phyloP scores from a whole-genome alignment of 192 early-diverging fungal species.

The Coemansia sp. region DNA sequence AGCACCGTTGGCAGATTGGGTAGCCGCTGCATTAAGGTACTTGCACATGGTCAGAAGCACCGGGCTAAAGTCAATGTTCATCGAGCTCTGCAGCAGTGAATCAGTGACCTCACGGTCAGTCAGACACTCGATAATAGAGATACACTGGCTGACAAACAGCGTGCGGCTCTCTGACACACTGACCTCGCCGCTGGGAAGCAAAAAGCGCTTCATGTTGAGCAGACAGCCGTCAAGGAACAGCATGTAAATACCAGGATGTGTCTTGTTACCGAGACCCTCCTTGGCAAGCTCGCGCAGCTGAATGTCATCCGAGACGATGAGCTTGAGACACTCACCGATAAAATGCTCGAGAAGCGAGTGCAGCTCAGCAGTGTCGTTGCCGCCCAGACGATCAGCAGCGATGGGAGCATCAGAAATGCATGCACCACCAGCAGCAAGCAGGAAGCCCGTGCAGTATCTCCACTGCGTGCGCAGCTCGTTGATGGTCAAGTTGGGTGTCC shows the following conservation, averaged over 20 bases:
- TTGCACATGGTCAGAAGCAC: constrained; percentile 45
- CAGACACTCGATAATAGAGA: constrained; percentile 46
- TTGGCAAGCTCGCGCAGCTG: constrained; percentile 51
- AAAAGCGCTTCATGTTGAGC: constrained; percentile 49
- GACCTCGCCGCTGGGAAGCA: constrained; percentile 48
- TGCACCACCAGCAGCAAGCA: constrained; percentile 45
- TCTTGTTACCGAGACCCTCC: constrained; percentile 50
- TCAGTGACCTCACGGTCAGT: constrained; percentile 45
- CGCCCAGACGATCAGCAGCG: constrained; percentile 35
- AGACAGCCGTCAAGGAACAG: constrained; percentile 47
- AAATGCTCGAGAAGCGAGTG: constrained; percentile 52
- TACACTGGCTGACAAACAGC: constrained; percentile 52
- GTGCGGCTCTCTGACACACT: constrained; percentile 50
- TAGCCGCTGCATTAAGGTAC: constrained; percentile 40
- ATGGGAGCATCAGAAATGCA: constrained; percentile 35
- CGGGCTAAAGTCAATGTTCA: constrained; percentile 49
- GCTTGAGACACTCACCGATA: constrained; percentile 49
- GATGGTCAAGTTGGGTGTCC: constrained; percentile 14
- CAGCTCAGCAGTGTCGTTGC: constrained; percentile 42
- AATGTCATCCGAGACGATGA: constrained; percentile 50
- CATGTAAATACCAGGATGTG: constrained; percentile 51
- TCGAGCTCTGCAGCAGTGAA: constrained; percentile 33
- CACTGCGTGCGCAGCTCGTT: constrained; percentile 51
- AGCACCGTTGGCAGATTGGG: constrained; percentile 33
- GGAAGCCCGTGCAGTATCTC: constrained; percentile 51